Evolutionary conservation across 2,329 filamentous ascomycete species (phyloP).

Genomic region (Chrysosporium queenslandicum): DNA sequence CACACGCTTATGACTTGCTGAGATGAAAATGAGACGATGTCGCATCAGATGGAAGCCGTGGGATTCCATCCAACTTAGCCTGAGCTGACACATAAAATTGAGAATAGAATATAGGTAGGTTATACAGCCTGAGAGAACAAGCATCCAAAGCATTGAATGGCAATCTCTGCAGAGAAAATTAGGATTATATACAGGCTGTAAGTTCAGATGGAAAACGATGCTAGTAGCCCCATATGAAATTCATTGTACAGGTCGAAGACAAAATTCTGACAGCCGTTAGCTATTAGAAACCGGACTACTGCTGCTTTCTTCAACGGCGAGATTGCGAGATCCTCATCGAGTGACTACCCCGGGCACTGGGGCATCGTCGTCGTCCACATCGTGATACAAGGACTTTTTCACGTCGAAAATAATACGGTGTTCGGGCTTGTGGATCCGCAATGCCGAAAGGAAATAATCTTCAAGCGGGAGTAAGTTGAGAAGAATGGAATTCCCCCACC

Average conservation of each 20-base stretch:
- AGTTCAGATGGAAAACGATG: background rate
- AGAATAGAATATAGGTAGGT: background rate
- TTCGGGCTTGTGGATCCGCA: slow-evolving; percentile 57
- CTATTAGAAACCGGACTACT: background rate
- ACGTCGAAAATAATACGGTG: slow-evolving; percentile 15
- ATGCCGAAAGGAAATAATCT: slow-evolving; percentile 55
- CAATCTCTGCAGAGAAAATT: background rate
- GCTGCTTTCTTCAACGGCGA: background rate
- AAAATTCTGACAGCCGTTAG: background rate
- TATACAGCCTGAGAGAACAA: background rate
- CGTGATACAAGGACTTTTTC: slow-evolving; percentile 9
- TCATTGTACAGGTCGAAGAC: background rate
- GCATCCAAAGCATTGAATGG: background rate
- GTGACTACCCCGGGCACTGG: slow-evolving; percentile 18
- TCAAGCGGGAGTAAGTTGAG: slow-evolving; percentile 56
- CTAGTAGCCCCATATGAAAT: background rate
- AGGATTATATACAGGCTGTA: background rate
- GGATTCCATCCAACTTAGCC: too few relatives aligned
- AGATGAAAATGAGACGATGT: too few relatives aligned
- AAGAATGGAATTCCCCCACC: slow-evolving; percentile 46
- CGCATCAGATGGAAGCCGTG: too few relatives aligned
- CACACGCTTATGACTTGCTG: too few relatives aligned
- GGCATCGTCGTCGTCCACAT: slow-evolving; percentile 16
- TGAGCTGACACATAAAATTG: too few relatives aligned
- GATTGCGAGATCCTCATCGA: background rate